Base-by-base conservation (phyloP, 345 rosid species). In the Trapa bicornis region DNA sequence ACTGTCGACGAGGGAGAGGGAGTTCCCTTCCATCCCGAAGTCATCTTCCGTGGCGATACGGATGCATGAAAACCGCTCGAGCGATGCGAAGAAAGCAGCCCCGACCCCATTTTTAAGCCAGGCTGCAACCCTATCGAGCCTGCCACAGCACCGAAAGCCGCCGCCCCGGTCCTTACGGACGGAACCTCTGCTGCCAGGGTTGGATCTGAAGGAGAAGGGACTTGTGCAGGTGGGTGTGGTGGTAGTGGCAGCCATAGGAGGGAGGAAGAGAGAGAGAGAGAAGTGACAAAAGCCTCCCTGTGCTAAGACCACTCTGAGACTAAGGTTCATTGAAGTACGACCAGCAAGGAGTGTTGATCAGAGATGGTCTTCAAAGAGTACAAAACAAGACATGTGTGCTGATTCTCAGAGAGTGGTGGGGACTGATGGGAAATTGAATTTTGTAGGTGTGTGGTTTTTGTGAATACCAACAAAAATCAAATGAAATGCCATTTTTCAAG, bases 21-120 rank as follows among this genome's bases (percentile, higher is more conserved):
- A 70, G 65, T 72, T 72, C 37, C 75, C 70, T 7, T 72, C 75
- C 15, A 67, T 70, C 33, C 65, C 70, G 39, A 50, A 53, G n/a
- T 57, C 66, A 14, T 72, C 75, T 70, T 65, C 60, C 50, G 75
- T 72, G 38, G 70, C 75, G 57, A 72, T 67, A 52, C 67, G 75
- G 45, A 72, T 72, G 70, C 75, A 72, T 10, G 75, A 72, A 16
- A 70, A 72, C 58, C 70, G 69, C 38, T 72, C 74, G 32, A 72
- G 58, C 16, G 74, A 72, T 8, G 74, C 65, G 37, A 72, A 72
- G 65, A 72, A 72, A 29, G 71, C 71, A 39, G 70, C 13, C 16
- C 70, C 67, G 11, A 72, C 67, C 0, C 75, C 70, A 48, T 67
- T 67, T 42, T 61, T 37, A 48, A 67, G 65, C 75, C 75, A 72